Conservation (phyloP, 768 basidiomycete species). For the Boletales sp. region DNA sequence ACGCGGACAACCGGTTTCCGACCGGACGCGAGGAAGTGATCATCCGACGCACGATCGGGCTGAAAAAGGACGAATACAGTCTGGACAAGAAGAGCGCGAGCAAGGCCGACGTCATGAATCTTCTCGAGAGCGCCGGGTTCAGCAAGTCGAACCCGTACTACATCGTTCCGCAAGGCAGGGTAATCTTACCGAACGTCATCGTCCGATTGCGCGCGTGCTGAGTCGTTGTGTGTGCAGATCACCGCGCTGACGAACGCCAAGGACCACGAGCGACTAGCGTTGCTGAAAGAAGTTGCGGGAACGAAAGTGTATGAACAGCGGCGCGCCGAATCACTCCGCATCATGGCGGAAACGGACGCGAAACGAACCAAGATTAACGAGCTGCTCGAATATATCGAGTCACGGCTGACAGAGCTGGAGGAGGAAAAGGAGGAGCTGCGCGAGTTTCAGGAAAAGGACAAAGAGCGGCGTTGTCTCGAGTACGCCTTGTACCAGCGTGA, state of each 20-base stretch:
- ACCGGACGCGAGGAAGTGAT: constrained; percentile 86
- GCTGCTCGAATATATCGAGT: constrained; percentile 86
- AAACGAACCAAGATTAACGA: constrained; percentile 92
- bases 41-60: constrained; percentile 88
- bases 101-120: constrained; percentile 97
- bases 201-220: constrained; percentile 3
- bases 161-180: constrained; percentile 96
- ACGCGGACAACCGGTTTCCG: constrained; percentile 89
- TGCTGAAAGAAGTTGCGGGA: constrained; percentile 98
- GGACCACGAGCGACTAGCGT: constrained; percentile 86
- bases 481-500: constrained; percentile 93
- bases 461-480: constrained; percentile 89
- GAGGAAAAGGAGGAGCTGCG: constrained; percentile 98
- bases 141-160: constrained; percentile 99
- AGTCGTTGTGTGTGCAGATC: constrained; percentile 50
- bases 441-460: constrained; percentile 94
- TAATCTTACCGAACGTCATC: constrained; percentile 33
- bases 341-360: constrained; percentile 95
- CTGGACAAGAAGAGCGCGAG: constrained; percentile 92
- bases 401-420: constrained; percentile 85
- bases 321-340: constrained; percentile 85
- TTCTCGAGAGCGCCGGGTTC: constrained; percentile 96
- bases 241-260: constrained; percentile 96
- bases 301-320: constrained; percentile 98
- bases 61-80: constrained; percentile 99